These are phyloP conservation scores for Carex arenaria DNA, from an alignment of 202 grass and related monocot genomes.

Conservation along the genomic window DNA sequence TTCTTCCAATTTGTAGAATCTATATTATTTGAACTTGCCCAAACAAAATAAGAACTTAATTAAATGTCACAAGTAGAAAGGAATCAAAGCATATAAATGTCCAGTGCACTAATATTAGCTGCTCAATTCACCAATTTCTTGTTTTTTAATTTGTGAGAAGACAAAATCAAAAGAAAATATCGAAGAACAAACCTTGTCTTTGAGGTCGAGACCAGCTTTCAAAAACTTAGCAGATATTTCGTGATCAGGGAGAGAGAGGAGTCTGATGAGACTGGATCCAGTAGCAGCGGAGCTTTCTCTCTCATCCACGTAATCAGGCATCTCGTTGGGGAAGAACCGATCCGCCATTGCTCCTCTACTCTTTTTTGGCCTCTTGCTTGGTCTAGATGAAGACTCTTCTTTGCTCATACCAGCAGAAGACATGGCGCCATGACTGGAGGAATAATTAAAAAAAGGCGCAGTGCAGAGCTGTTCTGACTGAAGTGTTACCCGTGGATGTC, in stretches of 20 bases:
- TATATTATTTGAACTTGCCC: not conserved
- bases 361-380: conserved; percentile 29
- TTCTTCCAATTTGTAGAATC: not conserved
- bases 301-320: conserved; percentile 72
- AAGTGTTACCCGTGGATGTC: not conserved
- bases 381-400: conserved; percentile 10
- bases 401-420: conserved; percentile 1
- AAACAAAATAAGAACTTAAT: not conserved
- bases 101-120: not conserved
- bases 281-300: conserved; percentile 16
- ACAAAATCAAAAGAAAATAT: not conserved
- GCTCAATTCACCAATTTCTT: not conserved
- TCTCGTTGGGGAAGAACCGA: conserved; percentile 78
- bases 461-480: not conserved
- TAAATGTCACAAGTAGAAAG: not conserved
- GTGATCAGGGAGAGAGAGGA: conserved; percentile 67
- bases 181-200: conserved; percentile 45
- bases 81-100: not conserved
- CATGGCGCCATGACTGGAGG: not conserved
- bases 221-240: conserved; percentile 47
- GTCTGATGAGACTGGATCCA: conserved; percentile 26
- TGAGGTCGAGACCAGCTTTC: conserved; percentile 54
- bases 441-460: not conserved
- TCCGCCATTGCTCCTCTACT: conserved; percentile 48
- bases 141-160: no score